A percentile compares a stretch with the other conserved stretches of the same genome.
These are phyloP conservation scores for Linderniella brevidens DNA, from an alignment of 257 asterid species.

Conservation along the genomic window DNA sequence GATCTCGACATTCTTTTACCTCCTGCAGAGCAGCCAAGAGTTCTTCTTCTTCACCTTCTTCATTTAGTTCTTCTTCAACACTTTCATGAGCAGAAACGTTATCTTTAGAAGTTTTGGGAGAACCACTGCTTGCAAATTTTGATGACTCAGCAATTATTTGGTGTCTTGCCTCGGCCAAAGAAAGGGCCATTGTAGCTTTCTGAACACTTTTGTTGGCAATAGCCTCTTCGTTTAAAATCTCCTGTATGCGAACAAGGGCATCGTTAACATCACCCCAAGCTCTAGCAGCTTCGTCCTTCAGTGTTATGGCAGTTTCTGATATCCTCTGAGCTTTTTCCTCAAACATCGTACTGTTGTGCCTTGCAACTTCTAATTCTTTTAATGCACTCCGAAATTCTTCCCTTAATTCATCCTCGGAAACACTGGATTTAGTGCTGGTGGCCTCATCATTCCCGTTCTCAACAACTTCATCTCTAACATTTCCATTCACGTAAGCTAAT, in stretches of 20 bases:
- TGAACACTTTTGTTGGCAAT: slow-evolving; percentile 59
- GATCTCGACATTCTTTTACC: slow-evolving; percentile 37
- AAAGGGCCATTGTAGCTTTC: slow-evolving; percentile 52
- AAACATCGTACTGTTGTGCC: slow-evolving; percentile 50
- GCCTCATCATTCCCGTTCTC: slow-evolving; percentile 23
- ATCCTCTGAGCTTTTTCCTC: slow-evolving; percentile 87
- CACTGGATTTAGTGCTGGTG: slow-evolving; percentile 20
- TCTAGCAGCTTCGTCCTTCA: slow-evolving; percentile 64
- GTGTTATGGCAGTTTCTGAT: slow-evolving; percentile 81
- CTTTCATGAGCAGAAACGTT: background rate
- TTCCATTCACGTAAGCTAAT: slow-evolving; percentile 51
- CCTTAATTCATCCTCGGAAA: slow-evolving; percentile 49
- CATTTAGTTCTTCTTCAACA: slow-evolving; percentile 13
- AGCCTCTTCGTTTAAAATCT: slow-evolving; percentile 49
- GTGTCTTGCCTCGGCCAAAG: slow-evolving; percentile 71
- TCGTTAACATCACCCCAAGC: slow-evolving; percentile 49
- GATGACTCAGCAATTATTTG: slow-evolving; percentile 39
- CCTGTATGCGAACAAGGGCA: slow-evolving; percentile 39
- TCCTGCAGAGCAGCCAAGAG: slow-evolving; percentile 48
- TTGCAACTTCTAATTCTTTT: slow-evolving; percentile 62
- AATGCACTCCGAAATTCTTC: slow-evolving; percentile 64
- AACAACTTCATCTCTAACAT: slow-evolving; percentile 31
- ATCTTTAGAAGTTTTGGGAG: slow-evolving; percentile 26
- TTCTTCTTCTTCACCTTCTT: slow-evolving; percentile 33
- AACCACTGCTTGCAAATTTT: slow-evolving; percentile 28